Percentiles rank a stretch among this genome's conserved stretches.
phyloP scores from a whole-genome alignment of 805 yeast genomes.

The Yarrowia porcina region DNA sequence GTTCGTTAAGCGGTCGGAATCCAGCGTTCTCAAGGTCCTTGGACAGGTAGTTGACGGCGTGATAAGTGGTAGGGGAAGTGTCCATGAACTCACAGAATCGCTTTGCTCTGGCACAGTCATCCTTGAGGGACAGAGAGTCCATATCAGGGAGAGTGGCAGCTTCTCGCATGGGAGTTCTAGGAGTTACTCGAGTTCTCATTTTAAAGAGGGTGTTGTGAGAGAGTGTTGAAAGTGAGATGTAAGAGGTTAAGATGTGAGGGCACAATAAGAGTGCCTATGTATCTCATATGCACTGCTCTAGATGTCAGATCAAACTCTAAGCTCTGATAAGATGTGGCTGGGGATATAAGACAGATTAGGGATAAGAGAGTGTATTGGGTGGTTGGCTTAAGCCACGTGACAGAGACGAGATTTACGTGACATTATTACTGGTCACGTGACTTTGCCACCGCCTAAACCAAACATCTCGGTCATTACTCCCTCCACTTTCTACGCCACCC shows the following conservation, averaged over 20 bases:
- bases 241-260: background rate
- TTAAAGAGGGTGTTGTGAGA: background rate
- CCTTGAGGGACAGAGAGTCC: constrained; percentile 10
- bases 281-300: too few species aligned
- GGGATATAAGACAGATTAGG: background rate
- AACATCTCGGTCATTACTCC: too few species aligned
- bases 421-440: too few species aligned
- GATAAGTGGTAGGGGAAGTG: constrained; percentile 70
- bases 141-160: background rate
- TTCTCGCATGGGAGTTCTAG: background rate
- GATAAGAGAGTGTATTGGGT: too few species aligned
- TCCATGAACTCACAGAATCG: constrained; percentile 58
- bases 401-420: too few species aligned
- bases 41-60: constrained; percentile 47
- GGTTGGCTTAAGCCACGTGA: background rate
- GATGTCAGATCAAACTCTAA: background rate
- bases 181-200: background rate
- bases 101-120: constrained; percentile 27
- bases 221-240: background rate
- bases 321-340: background rate
- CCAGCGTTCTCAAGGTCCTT: constrained; percentile 50
- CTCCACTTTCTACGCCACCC: too few species aligned
- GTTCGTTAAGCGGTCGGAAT: constrained; percentile 58
- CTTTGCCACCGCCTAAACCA: too few species aligned
- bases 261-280: too few species aligned